These are phyloP conservation scores for Artemisia annua DNA, from an alignment of 129 eudicot genomes.

Conservation along the genomic window DNA sequence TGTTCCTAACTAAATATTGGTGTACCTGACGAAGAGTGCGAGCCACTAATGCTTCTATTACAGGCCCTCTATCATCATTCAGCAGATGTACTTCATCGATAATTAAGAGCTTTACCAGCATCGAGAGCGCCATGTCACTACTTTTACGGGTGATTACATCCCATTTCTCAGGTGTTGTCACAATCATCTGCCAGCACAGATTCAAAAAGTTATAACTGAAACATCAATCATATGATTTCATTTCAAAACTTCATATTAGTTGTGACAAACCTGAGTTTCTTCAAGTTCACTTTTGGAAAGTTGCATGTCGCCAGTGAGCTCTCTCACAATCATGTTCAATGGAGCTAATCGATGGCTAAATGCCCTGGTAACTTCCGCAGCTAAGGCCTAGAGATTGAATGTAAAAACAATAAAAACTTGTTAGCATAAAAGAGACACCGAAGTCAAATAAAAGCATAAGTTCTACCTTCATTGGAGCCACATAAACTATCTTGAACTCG, in stretches of 20 bases:
- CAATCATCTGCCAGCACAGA: conserved; percentile 74
- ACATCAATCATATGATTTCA: conserved; percentile 8
- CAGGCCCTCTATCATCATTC: conserved; percentile 99
- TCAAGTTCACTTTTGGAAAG: conserved; percentile 90
- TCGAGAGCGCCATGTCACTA: conserved; percentile 96
- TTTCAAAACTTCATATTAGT: conserved; percentile 15
- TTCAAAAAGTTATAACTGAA: conserved; percentile 4
- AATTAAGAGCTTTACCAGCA: conserved; percentile 90
- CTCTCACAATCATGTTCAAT: conserved; percentile 81
- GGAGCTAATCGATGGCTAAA: conserved; percentile 91
- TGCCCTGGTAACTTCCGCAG: conserved; percentile 94
- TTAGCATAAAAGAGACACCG: conserved; percentile 10
- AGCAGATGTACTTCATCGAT: conserved; percentile 98
- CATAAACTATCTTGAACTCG: conserved; percentile 95
- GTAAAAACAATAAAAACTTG: conserved; percentile 22
- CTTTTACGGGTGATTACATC: conserved; percentile 99
- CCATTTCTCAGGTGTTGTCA: conserved; percentile 99
- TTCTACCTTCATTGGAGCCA: conserved; percentile 98
- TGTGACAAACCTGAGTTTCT: conserved; percentile 80
- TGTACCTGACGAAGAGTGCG: conserved; percentile 98
- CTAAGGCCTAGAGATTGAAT: conserved; percentile 70
- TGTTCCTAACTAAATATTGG: conserved; percentile 4
- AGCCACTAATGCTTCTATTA: conserved; percentile 97
- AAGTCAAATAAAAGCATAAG: conserved; percentile 13
- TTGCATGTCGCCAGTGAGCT: conserved; percentile 99